Conservation (phyloP, 148 eudicot genomes). For the Bassia scoparia region DNA sequence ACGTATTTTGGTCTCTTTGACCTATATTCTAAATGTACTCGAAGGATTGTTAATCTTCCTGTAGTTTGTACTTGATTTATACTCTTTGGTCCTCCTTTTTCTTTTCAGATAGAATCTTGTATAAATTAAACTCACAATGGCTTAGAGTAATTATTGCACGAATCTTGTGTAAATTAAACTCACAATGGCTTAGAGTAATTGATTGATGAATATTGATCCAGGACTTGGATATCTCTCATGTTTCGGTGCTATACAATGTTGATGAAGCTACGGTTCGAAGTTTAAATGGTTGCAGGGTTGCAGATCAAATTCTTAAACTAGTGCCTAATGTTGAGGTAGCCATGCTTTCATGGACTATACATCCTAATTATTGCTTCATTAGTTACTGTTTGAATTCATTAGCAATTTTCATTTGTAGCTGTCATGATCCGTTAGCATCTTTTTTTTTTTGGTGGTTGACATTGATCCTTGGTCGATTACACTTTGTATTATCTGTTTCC, state of each 20-base stretch:
- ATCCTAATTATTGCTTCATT: not conserved
- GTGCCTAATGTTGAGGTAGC: constrained; percentile 78
- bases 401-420: not conserved
- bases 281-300: constrained; percentile 92
- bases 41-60: no score
- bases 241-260: constrained; percentile 57
- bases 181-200: not conserved
- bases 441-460: not conserved
- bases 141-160: no score
- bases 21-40: no score
- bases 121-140: no score
- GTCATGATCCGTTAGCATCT: not conserved
- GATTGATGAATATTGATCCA: constrained; percentile 17
- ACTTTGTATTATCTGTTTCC: constrained; percentile 1
- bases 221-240: constrained; percentile 79
- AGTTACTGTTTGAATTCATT: not conserved
- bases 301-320: constrained; percentile 85
- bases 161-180: no score
- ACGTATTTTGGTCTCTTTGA: no score
- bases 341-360: not conserved
- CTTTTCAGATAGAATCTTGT: no score
- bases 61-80: no score
- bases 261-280: constrained; percentile 91
- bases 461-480: not conserved
- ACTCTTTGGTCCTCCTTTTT: no score